Percentiles rank a stretch among this genome's conserved stretches.
Conservation (phyloP, 768 basidiomycete genomes). For the Calocybe cyanea region DNA sequence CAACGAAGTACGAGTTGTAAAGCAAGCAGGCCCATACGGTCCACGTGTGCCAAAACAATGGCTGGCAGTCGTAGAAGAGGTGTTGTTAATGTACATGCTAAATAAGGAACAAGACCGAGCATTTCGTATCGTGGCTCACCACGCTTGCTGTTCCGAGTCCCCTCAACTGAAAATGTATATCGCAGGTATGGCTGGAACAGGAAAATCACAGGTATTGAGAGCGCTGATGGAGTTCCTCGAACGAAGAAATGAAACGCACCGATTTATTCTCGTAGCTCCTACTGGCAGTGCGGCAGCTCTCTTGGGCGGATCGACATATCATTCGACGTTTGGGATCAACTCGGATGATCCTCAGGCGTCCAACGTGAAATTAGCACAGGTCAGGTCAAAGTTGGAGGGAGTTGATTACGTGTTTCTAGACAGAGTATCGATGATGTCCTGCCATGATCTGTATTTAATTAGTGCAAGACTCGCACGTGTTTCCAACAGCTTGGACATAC, state of each 20-base stretch:
- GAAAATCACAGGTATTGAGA: slow-evolving; percentile 26
- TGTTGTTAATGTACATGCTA: background rate
- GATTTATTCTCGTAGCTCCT: slow-evolving; percentile 14
- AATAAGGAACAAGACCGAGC: slow-evolving; percentile 12
- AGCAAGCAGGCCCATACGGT: background rate
- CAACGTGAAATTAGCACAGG: slow-evolving; percentile 9
- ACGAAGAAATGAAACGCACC: background rate
- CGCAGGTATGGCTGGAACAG: slow-evolving; percentile 29
- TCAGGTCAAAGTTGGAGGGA: slow-evolving; percentile 18
- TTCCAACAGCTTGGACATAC: background rate
- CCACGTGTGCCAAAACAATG: background rate
- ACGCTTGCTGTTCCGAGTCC: slow-evolving; percentile 3
- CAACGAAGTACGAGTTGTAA: background rate
- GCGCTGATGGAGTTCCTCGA: slow-evolving; percentile 7
- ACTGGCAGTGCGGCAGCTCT: slow-evolving; percentile 29
- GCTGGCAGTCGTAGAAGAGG: background rate
- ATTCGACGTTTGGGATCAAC: slow-evolving; percentile 26
- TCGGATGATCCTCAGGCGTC: background rate
- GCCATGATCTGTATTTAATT: slow-evolving; percentile 26
- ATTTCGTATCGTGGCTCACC: slow-evolving; percentile 17
- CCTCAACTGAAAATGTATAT: slow-evolving; percentile 26
- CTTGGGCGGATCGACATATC: slow-evolving; percentile 33
- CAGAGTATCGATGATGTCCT: slow-evolving; percentile 39
- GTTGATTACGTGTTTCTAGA: slow-evolving; percentile 38
- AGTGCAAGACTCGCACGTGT: slow-evolving; percentile 19